A percentile compares a stretch with the other conserved stretches of the same genome.
These are phyloP conservation scores for Colletotrichum tropicale DNA, from an alignment of 2,329 filamentous ascomycete genomes.

Conservation along the genomic window DNA sequence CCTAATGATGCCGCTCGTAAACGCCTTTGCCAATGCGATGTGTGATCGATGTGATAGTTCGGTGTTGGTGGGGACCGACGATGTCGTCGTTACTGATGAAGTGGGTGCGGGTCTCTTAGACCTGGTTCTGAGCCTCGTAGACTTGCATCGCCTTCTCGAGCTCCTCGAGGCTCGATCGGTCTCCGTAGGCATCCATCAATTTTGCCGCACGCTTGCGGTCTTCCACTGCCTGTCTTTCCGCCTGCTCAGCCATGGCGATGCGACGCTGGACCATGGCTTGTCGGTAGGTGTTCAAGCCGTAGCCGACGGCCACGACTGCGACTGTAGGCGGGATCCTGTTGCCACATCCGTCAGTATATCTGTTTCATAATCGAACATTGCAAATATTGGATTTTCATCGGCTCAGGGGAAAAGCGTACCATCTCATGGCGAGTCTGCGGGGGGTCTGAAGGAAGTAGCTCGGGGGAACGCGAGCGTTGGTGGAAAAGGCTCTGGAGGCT, in stretches of 20 bases:
- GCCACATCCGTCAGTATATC: background rate
- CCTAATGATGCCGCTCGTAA: background rate
- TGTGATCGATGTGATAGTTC: background rate
- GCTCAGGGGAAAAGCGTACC: slow-evolving; percentile 27
- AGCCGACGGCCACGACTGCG: slow-evolving; percentile 35
- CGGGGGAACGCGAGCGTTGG: slow-evolving; percentile 36
- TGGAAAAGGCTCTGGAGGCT: slow-evolving; percentile 33
- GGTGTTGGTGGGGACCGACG: background rate
- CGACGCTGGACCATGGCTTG: slow-evolving; percentile 30
- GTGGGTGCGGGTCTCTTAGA: background rate
- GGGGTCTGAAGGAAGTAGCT: slow-evolving; percentile 35
- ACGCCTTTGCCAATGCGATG: slow-evolving; percentile 10
- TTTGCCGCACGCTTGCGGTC: slow-evolving; percentile 42
- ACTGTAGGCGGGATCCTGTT: slow-evolving; percentile 35
- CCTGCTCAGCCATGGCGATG: slow-evolving; percentile 28
- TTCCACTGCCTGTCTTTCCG: slow-evolving; percentile 38
- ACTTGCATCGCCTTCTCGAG: slow-evolving; percentile 52
- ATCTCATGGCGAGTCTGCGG: slow-evolving; percentile 31
- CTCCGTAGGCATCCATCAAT: slow-evolving; percentile 55
- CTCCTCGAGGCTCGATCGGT: slow-evolving; percentile 51
- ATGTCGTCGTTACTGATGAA: background rate
- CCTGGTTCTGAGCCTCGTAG: slow-evolving; percentile 40
- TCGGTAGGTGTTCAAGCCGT: slow-evolving; percentile 37
- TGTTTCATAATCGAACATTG: background rate
- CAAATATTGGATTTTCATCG: background rate